Conservation (phyloP, 108 stramenopile genomes). For the Skeletonema grethae region DNA sequence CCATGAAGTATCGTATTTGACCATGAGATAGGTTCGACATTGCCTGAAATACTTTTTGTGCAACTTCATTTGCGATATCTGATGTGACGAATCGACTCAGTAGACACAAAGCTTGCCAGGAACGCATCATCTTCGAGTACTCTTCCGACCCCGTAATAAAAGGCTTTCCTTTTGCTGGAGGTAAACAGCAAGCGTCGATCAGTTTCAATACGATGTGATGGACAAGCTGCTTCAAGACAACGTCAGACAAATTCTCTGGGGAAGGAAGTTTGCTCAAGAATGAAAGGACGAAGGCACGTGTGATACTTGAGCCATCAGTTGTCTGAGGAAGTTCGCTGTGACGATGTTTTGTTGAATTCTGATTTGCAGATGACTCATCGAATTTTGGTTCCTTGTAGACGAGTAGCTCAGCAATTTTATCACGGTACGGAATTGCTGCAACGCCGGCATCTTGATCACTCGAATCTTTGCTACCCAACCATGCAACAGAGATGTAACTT, state of each 20-base stretch:
- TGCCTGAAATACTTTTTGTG: slow-evolving; percentile 50
- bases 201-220: slow-evolving; percentile 64
- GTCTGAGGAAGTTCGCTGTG: slow-evolving; percentile 24
- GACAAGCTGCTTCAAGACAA: slow-evolving; percentile 61
- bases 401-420: slow-evolving; percentile 73
- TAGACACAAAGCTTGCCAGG: slow-evolving; percentile 85
- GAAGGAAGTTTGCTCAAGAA: slow-evolving; percentile 74
- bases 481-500: slow-evolving; percentile 61
- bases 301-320: slow-evolving; percentile 61
- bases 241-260: slow-evolving; percentile 38
- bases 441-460: slow-evolving; percentile 43
- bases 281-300: slow-evolving; percentile 66
- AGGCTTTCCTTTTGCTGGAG: slow-evolving; percentile 36
- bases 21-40: slow-evolving; percentile 70
- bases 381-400: slow-evolving; percentile 74
- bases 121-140: slow-evolving; percentile 71
- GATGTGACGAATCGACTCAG: slow-evolving; percentile 70
- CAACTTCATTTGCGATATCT: slow-evolving; percentile 62
- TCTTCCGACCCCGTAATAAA: slow-evolving; percentile 72
- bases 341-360: slow-evolving; percentile 27
- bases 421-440: slow-evolving; percentile 72
- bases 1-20: slow-evolving; percentile 84
- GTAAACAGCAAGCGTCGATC: slow-evolving; percentile 54
- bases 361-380: slow-evolving; percentile 62
- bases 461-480: slow-evolving; percentile 54